Base-by-base conservation (phyloP, 352 stramenopile genomes). In the Phytophthora uliginosa region DNA sequence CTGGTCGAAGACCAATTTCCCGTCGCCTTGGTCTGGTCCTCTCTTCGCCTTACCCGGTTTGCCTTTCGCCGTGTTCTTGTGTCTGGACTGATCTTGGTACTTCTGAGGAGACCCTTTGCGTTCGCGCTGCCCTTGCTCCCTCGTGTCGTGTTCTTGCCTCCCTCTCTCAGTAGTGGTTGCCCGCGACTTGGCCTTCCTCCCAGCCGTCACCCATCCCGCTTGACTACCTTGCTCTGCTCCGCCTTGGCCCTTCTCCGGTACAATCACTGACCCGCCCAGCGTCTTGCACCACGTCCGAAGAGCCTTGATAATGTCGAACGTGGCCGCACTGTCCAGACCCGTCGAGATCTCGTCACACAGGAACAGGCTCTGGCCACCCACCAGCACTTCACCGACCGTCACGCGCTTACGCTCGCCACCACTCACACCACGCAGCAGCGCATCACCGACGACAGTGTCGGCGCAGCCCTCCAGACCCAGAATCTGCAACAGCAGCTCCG, bases 391-490 rank as follows among this genome's bases (percentile, higher is more conserved):
- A 34, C 85, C 95, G 50, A 99, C 96, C 7, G 93, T 95, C 31
- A 98, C 82, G 56, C 95, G 79, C 76, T 89, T 66, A 65, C 90
- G 84, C 55, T 94, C 94, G 45, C 97, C 97, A 63, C 97, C 97
- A 68, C 81, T 96, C 1, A 99, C 89, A 66, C 97, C 97, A 47
- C 95, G 87, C 0, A 92, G 71, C 34, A 92, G 66, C 24, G 83
- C 82, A 45, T 99, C 85, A 10, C 97, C 97, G 6, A 99, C 94
- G 28, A 98, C 94, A 1, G 96, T 99, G 69, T 99, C 91, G n/a
- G 81, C 86, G n/a, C 97, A 98, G 66, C 90, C 84, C 40, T 80
- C 81, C 5, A 99, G 77, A 51, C 94, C 96, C 20, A 99, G 70
- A 17, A 93, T 89, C 18, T 88, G 74, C 15, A 98, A 67, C 22